These are phyloP conservation scores for Fusarium armeniacum DNA, from an alignment of 2,329 filamentous ascomycete genomes.

Conservation along the genomic window DNA sequence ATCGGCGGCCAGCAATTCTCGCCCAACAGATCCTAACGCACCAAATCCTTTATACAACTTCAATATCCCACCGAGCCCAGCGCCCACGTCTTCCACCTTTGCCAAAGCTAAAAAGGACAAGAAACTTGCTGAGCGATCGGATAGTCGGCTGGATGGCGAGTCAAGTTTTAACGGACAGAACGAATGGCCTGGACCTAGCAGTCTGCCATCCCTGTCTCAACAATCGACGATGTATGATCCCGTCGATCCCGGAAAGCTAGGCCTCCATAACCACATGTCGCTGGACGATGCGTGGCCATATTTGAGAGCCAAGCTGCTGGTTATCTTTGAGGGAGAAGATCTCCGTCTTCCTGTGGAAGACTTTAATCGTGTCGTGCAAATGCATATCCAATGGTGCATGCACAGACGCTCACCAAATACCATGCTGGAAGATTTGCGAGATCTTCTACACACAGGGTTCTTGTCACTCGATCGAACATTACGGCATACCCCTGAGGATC, in stretches of 20 bases:
- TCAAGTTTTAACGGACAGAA: conserved; percentile 57
- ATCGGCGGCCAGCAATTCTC: conserved; percentile 82
- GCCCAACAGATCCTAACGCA: conserved; percentile 79
- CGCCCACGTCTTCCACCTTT: conserved; percentile 75
- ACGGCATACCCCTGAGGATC: conserved; percentile 82
- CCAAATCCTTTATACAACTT: conserved; percentile 85
- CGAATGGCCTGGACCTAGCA: conserved; percentile 69
- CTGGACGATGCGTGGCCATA: conserved; percentile 87
- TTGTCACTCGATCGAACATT: conserved; percentile 87
- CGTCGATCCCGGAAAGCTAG: conserved; percentile 67
- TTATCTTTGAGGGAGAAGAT: conserved; percentile 86
- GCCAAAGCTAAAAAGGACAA: conserved; percentile 90
- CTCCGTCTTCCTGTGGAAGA: conserved; percentile 85
- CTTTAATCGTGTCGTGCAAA: conserved; percentile 82
- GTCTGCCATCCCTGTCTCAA: conserved; percentile 62
- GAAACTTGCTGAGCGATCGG: conserved; percentile 77
- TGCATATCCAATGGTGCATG: conserved; percentile 83
- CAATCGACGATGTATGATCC: conserved; percentile 65
- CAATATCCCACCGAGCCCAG: conserved; percentile 79
- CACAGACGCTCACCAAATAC: conserved; percentile 78
- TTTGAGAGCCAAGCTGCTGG: conserved; percentile 79
- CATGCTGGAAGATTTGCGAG: conserved; percentile 81
- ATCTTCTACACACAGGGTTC: conserved; percentile 86
- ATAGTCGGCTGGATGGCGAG: conserved; percentile 67
- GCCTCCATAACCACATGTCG: conserved; percentile 77